Conservation (phyloP, 1,284 basidiomycete genomes). For the Ceratobasidium sp. region DNA sequence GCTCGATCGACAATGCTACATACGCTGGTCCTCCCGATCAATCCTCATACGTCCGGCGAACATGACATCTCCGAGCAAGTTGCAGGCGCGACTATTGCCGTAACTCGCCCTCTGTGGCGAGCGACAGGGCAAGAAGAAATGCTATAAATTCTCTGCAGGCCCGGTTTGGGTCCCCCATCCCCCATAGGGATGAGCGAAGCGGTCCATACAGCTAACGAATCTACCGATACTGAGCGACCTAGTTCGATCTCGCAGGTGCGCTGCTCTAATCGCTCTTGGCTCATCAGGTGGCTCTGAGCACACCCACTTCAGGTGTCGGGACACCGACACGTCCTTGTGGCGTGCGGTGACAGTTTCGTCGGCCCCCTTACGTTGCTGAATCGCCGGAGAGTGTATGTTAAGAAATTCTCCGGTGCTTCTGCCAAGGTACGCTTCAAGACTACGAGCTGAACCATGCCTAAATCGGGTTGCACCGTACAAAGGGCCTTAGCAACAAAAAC, state of each 20-base stretch:
- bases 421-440: conserved; percentile 24
- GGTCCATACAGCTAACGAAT: conserved; percentile 28
- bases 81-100: conserved; percentile 22
- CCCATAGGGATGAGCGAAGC: conserved; percentile 42
- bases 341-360: conserved; percentile 41
- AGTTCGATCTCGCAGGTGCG: conserved; percentile 41
- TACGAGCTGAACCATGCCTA: background rate
- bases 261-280: background rate
- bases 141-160: conserved; percentile 20
- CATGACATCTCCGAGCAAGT: conserved; percentile 27
- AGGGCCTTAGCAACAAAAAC: conserved; percentile 40
- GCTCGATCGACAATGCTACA: conserved; percentile 36
- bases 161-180: conserved; percentile 1
- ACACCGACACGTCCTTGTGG: conserved; percentile 41
- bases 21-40: conserved; percentile 39
- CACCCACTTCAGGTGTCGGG: conserved; percentile 35
- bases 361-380: conserved; percentile 38
- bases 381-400: conserved; percentile 36
- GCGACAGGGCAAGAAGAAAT: background rate
- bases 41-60: conserved; percentile 24
- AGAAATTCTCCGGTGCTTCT: conserved; percentile 40
- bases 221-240: conserved; percentile 37
- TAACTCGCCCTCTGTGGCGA: conserved; percentile 7
- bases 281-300: background rate
- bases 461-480: background rate